Evolutionary conservation across 2,329 filamentous ascomycete genomes (phyloP).

Genomic region (Dactylellina drechsleri): DNA sequence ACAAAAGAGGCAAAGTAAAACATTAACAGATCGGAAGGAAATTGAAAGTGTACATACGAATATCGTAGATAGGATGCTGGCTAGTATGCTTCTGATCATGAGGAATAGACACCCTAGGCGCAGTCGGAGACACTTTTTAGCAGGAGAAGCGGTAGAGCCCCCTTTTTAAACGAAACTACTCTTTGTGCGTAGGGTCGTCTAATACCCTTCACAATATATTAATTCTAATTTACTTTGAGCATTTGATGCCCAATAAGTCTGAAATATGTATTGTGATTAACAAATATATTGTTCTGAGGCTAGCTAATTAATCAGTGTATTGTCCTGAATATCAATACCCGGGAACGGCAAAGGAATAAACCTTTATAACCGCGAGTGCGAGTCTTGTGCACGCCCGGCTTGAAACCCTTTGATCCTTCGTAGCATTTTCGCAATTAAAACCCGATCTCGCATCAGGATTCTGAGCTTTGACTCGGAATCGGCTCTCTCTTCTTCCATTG

Average conservation of each 20-base stretch:
- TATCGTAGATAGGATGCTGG: not conserved
- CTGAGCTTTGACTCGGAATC: not conserved
- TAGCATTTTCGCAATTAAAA: constrained; percentile 16
- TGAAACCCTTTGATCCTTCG: constrained; percentile 11
- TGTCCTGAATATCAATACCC: too few species aligned
- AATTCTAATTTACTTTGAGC: constrained; percentile 27
- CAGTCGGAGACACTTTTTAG: constrained; percentile 32
- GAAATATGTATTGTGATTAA: too few species aligned
- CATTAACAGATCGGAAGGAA: not conserved
- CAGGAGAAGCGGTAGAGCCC: constrained; percentile 38
- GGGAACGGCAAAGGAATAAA: constrained; percentile 33
- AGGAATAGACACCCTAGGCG: constrained; percentile 19
- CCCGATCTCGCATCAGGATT: constrained; percentile 6
- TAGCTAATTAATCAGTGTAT: too few species aligned
- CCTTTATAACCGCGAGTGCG: constrained; percentile 38
- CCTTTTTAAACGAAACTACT: constrained; percentile 38
- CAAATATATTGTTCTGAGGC: too few species aligned
- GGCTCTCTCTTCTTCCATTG: not conserved
- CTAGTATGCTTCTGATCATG: not conserved
- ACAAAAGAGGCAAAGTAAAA: not conserved
- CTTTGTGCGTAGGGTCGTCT: constrained; percentile 14
- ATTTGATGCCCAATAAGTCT: too few species aligned
- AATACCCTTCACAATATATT: not conserved
- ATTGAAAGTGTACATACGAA: not conserved
- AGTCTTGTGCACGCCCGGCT: constrained; percentile 9